Evolutionary conservation across 352 stramenopile species (phyloP), one percentile per base, ranked within the genome.

Genomic region (Globisporangium nagaii): DNA sequence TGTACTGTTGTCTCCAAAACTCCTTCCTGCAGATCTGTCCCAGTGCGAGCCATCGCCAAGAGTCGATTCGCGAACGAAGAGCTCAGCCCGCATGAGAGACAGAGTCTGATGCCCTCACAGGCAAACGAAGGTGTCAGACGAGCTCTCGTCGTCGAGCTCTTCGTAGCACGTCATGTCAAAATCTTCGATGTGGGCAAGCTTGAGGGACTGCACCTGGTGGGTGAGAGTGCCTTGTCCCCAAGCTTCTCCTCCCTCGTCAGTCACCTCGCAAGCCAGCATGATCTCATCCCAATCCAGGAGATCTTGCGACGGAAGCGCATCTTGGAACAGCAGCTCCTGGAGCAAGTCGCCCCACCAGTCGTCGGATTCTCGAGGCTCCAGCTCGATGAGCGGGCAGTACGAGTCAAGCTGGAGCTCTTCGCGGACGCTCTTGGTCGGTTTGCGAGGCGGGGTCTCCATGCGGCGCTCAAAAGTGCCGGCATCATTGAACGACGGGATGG

Each of bases 221-320:
- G 34, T 27, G 32, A 32, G n/a, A 19, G 20, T 6, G 11, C 3
- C 6, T 31, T 43, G 35, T 5, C 57, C 57, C 57, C 57, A 63
- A 7, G 17, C 24, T 12, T 45, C 20, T 17, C 17, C 20, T 50
- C 58, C 46, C 12, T 44, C 13, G 12, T 37, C 25, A 0, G 24
- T 28, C 17, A 41, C 11, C 13, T 25, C 34, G 40, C 27, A 10
- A 8, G 31, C 28, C 13, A 15, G 22, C 25, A 53, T 69, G 53
- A 58, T 78, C 42, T 73, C 48, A 20, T 86, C 58, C 71, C 71
- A 85, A 13, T 79, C 62, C 24, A 86, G 61, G 28, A 68, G 70
- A 41, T 80, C 62, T 30, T 70, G 58, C 6, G 19, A 54, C 19
- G 68, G 58, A 9, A 82, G 61, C 10, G 62, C 66, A 46, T 79